These are phyloP conservation scores for Chaetomium strumarium DNA, from an alignment of 2,329 filamentous ascomycete species.

Conservation along the genomic window DNA sequence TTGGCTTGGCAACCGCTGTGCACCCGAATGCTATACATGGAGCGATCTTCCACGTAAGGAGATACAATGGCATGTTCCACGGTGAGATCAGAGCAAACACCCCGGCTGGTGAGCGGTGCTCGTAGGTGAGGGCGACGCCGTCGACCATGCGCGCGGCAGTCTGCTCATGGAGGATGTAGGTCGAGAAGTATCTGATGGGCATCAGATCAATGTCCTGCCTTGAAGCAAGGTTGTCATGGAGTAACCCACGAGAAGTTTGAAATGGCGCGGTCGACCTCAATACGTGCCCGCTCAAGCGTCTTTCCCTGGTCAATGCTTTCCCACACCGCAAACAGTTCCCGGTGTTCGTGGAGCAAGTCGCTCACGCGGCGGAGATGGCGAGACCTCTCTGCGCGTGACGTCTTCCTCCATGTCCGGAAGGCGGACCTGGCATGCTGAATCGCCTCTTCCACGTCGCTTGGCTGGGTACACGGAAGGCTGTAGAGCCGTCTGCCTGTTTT, in stretches of 20 bases:
- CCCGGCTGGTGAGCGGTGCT: slow-evolving; percentile 31
- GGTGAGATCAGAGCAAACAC: slow-evolving; percentile 32
- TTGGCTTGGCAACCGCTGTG: slow-evolving; percentile 32
- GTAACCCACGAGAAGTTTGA: slow-evolving; percentile 30
- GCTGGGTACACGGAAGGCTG: slow-evolving; percentile 24
- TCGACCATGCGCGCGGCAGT: slow-evolving; percentile 30
- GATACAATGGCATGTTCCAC: slow-evolving; percentile 34
- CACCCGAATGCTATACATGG: slow-evolving; percentile 33
- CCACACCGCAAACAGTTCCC: slow-evolving; percentile 32
- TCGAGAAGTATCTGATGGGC: slow-evolving; percentile 29
- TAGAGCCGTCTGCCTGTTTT: slow-evolving; percentile 27
- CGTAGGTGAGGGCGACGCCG: slow-evolving; percentile 29
- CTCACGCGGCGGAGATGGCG: slow-evolving; percentile 25
- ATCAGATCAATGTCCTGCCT: background rate
- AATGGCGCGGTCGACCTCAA: slow-evolving; percentile 31
- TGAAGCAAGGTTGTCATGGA: background rate
- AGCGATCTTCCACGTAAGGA: slow-evolving; percentile 33
- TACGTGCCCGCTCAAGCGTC: slow-evolving; percentile 29
- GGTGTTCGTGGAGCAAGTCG: slow-evolving; percentile 27
- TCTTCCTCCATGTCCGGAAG: slow-evolving; percentile 29
- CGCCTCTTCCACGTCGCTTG: slow-evolving; percentile 24
- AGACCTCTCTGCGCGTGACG: slow-evolving; percentile 24
- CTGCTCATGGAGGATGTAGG: slow-evolving; percentile 31
- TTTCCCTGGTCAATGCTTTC: slow-evolving; percentile 34
- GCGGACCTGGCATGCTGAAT: slow-evolving; percentile 24